Base-by-base conservation (phyloP, 2,329 filamentous ascomycete species). In the Aspergillus sp. region DNA sequence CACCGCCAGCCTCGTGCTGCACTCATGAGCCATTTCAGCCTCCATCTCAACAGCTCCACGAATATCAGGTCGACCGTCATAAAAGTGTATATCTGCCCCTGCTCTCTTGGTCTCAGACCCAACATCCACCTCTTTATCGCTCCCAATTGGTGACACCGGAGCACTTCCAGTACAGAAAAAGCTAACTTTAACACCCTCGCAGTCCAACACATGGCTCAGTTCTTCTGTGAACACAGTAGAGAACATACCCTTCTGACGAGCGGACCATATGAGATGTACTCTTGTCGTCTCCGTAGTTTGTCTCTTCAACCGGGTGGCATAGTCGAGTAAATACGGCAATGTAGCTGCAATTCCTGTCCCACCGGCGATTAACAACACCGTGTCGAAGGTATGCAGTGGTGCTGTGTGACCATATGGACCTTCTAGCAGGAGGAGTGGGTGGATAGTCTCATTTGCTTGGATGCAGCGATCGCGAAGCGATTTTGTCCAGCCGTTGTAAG, bases 311-410 rank as follows among this genome's bases (percentile, higher is more conserved):
- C 63, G 63, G 4, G 58, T 52, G 17, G 69, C 50, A 55, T 69
- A 64, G 8, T 69, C 65, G 30, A 67, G 61, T n/a, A 73, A 58
- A 59, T 72, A 70, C 77, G 62, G 62, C 3, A 63, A 38, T 9
- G 61, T 87, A 80, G 36, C 81, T 76, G 61, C 54, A 4, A 60
- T 47, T 30, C 66, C 63, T 12, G 61, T 67, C 13, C 67, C 65
- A 8, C 65, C 66, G 13, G 74, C 81, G 9, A 84, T 67, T 0
- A 84, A 80, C 15, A 86, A 70, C 6, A 74, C 68, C 6, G 86
- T 83, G 61, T 87, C 71, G 65, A 76, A 82, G 4, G 62, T 68
- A 19, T 74, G 70, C 0, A 83, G 66, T 2, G 76, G 72, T 3
- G 71, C 64, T 5, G 66, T 65, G 15, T 75, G 68, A 7, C 81